Percentiles rank a stretch among this genome's conserved stretches.
Conservation (phyloP, 192 early-diverging fungal species). For the Backusella westeae region DNA sequence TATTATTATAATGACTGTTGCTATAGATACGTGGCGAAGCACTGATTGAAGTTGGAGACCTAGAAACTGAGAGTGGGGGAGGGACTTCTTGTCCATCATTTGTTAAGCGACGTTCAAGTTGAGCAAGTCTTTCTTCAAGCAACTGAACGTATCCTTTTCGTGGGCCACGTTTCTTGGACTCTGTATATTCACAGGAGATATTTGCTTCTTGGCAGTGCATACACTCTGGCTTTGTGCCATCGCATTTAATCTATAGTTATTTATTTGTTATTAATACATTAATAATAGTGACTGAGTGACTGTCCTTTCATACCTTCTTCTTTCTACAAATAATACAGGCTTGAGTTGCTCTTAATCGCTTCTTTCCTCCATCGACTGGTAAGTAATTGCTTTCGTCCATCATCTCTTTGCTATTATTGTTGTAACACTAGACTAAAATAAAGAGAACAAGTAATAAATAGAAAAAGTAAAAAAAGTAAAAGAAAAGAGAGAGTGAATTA, state of each 20-base stretch:
- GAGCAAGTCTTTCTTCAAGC: conserved; percentile 29
- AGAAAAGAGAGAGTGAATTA: not conserved
- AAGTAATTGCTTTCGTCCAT: not conserved
- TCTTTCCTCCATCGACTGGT: conserved; percentile 1
- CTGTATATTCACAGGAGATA: conserved; percentile 17
- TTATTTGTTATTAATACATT: not conserved
- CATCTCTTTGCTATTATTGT: not conserved
- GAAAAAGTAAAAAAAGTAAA: not conserved
- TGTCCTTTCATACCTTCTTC: conserved; percentile 26
- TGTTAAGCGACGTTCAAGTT: conserved; percentile 14
- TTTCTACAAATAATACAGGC: conserved; percentile 31
- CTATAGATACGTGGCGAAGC: not conserved
- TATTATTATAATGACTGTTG: not conserved
- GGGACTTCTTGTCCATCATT: not conserved
- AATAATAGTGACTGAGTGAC: not conserved
- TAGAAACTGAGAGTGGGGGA: not conserved
- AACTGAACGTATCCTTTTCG: conserved; percentile 35
- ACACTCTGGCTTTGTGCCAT: conserved; percentile 30
- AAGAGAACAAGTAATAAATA: not conserved
- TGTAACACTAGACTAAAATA: not conserved
- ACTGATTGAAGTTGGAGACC: not conserved
- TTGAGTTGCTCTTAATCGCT: conserved; percentile 30
- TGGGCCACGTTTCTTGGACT: conserved; percentile 25
- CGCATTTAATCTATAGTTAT: conserved; percentile 26
- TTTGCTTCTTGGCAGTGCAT: conserved; percentile 20